phyloP scores from a whole-genome alignment of 228 moss, liverwort and hornwort species.

The Sphagnum fallax region DNA sequence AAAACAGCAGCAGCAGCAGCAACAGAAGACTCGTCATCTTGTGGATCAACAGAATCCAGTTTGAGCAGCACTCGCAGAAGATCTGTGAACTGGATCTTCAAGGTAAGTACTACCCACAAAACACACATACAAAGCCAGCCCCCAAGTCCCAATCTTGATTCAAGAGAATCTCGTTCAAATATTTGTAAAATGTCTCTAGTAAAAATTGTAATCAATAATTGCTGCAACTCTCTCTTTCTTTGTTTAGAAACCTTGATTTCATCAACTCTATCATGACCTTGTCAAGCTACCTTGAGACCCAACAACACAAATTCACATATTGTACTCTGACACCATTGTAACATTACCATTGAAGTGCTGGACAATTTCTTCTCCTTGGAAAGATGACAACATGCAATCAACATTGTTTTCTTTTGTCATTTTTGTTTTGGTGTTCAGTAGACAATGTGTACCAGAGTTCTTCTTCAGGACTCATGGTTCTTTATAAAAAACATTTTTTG shows the following conservation, averaged over 20 bases:
- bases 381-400: too few relatives aligned
- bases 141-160: too few relatives aligned
- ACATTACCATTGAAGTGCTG: too few relatives aligned
- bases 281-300: background rate
- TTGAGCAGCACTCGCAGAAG: constrained; percentile 25
- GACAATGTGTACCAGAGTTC: too few relatives aligned
- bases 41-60: background rate
- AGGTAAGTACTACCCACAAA: constrained; percentile 25
- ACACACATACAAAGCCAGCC: too few relatives aligned
- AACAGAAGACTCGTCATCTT: background rate
- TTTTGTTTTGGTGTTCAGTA: too few relatives aligned
- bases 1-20: background rate
- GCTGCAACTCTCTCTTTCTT: background rate
- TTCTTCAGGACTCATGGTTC: too few relatives aligned
- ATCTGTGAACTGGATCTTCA: constrained; percentile 46
- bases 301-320: too few relatives aligned
- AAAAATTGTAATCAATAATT: background rate
- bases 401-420: too few relatives aligned
- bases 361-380: too few relatives aligned
- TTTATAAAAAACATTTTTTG: background rate
- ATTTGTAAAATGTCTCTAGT: background rate
- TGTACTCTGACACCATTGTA: too few relatives aligned
- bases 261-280: background rate
- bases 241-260: background rate
- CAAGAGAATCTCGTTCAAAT: too few relatives aligned